A percentile compares a stretch with the other conserved stretches of the same genome.
Conservation (phyloP, 495 filamentous ascomycete genomes). For the Aspergillus funiculosus region DNA sequence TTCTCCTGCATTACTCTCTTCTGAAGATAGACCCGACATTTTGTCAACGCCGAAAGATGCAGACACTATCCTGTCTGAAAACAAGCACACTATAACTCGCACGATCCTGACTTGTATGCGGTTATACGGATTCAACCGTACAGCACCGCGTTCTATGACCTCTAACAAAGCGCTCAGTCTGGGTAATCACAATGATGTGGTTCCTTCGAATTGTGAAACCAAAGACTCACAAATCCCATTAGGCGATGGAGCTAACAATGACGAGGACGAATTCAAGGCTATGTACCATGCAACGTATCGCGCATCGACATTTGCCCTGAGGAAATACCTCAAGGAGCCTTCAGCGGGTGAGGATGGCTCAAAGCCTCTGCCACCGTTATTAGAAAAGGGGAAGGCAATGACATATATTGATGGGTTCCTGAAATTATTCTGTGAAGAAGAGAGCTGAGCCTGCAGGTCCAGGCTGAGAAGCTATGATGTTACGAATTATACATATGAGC, state of each 20-base stretch:
- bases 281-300: constrained; percentile 64
- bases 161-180: constrained; percentile 16
- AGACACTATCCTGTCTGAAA: constrained; percentile 36
- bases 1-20: constrained; percentile 17
- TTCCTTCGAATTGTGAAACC: constrained; percentile 7
- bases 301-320: constrained; percentile 52
- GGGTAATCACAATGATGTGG: constrained; percentile 16
- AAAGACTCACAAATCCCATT: constrained; percentile 12
- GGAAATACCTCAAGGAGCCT: constrained; percentile 40
- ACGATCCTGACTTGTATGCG: constrained; percentile 60
- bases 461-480: constrained; percentile 19
- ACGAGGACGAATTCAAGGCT: constrained; percentile 58
- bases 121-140: constrained; percentile 54
- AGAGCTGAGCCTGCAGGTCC: constrained; percentile 27
- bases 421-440: constrained; percentile 41
- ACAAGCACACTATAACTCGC: constrained; percentile 40
- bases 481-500: constrained; percentile 21
- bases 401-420: constrained; percentile 43
- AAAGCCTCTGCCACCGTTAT: constrained; percentile 19
- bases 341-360: constrained; percentile 1
- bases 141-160: constrained; percentile 22
- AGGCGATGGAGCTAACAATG: constrained; percentile 14
- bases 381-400: constrained; percentile 43
- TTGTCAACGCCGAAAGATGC: constrained; percentile 24
- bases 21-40: constrained; percentile 16